Conservation (phyloP, 768 basidiomycete species). For the Boletales sp. region DNA sequence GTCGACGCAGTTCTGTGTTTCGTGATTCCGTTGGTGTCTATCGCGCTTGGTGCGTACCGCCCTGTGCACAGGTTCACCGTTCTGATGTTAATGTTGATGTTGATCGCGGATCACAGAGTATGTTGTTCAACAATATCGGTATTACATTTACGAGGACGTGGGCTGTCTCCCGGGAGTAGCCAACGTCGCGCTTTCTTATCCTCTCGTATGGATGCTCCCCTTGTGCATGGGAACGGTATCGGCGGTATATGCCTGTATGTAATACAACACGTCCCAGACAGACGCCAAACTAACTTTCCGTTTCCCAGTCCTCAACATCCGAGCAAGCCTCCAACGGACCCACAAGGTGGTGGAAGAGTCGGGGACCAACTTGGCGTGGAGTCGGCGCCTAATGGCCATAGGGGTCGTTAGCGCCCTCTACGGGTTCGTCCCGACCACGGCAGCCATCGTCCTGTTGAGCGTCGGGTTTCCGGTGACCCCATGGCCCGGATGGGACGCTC, state of each 20-base stretch:
- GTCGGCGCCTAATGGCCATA: slow-evolving; percentile 12
- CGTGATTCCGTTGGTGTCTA: slow-evolving; percentile 30
- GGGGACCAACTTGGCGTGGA: slow-evolving; percentile 1
- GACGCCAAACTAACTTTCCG: not conserved
- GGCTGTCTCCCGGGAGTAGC: slow-evolving; percentile 41
- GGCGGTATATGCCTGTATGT: slow-evolving; percentile 34
- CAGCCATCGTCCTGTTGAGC: slow-evolving; percentile 5
- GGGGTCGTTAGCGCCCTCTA: slow-evolving; percentile 7
- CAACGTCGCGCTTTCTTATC: slow-evolving; percentile 32
- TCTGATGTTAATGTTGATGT: not conserved
- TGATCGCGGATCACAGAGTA: slow-evolving; percentile 30
- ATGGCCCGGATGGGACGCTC: slow-evolving; percentile 21
- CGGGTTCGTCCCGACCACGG: slow-evolving; percentile 11
- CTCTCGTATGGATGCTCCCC: slow-evolving; percentile 45
- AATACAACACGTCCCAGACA: not conserved
- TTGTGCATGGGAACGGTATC: slow-evolving; percentile 45
- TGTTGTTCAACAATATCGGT: slow-evolving; percentile 50
- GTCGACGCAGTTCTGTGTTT: slow-evolving; percentile 30
- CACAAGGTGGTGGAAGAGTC: not conserved
- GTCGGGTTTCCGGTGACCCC: slow-evolving; percentile 4
- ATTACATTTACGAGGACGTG: slow-evolving; percentile 44
- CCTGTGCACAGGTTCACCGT: not conserved
- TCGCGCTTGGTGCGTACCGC: slow-evolving; percentile 28
- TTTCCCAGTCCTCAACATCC: slow-evolving; percentile 9
- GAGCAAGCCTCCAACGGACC: slow-evolving; percentile 1